phyloP scores from a whole-genome alignment of 106 monocot genomes.

The Chionographis japonica region DNA sequence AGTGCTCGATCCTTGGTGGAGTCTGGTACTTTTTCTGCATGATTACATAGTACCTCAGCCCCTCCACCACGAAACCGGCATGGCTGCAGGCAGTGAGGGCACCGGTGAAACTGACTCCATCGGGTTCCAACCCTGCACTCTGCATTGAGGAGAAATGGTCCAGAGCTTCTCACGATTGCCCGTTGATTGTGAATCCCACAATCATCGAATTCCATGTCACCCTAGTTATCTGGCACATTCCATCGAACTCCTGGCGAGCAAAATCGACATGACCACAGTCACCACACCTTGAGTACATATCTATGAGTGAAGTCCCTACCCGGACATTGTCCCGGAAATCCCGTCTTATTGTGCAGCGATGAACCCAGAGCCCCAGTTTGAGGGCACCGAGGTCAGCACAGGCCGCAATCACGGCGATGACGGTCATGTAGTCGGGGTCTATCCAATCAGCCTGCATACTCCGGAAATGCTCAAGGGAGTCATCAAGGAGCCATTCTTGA shows the following conservation, averaged over 20 bases:
- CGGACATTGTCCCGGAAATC: constrained; percentile 21
- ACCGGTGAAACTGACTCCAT: constrained; percentile 14
- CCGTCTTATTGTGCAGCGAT: constrained; percentile 18
- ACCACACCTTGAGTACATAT: constrained; percentile 52
- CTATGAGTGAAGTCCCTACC: constrained; percentile 42
- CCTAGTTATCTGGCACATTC: constrained; percentile 15
- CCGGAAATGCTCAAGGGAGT: constrained; percentile 37
- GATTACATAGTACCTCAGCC: constrained; percentile 17
- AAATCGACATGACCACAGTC: constrained; percentile 35
- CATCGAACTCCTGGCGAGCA: constrained; percentile 27
- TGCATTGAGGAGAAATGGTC: constrained; percentile 8
- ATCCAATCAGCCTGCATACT: constrained; percentile 23
- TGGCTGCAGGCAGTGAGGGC: constrained; percentile 17
- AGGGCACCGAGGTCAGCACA: constrained; percentile 42
- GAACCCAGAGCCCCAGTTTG: constrained; percentile 40
- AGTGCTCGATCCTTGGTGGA: constrained; percentile 31
- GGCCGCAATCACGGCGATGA: constrained; percentile 29
- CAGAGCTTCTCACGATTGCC: constrained; percentile 1
- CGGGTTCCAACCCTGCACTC: constrained; percentile 1
- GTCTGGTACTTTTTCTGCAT: constrained; percentile 18
- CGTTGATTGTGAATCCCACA: constrained; percentile 15
- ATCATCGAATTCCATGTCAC: constrained; percentile 54
- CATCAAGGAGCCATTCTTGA: constrained; percentile 42
- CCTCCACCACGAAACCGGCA: constrained; percentile 12
- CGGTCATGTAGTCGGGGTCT: constrained; percentile 46